These are phyloP conservation scores for Coprinellus micaceus DNA, from an alignment of 768 basidiomycete species.

Conservation along the genomic window DNA sequence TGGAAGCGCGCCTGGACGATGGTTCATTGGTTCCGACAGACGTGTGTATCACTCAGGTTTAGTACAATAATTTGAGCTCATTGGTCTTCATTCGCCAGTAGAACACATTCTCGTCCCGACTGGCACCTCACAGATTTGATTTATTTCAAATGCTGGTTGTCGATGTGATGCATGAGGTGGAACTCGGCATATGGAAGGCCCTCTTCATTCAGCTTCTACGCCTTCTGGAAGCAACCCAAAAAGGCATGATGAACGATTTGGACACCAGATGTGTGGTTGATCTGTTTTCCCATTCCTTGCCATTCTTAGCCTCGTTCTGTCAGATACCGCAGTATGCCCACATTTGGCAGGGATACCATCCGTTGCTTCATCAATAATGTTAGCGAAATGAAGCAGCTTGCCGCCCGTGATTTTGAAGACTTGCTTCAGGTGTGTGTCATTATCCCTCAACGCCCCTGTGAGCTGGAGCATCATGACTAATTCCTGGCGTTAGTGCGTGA, in stretches of 20 bases:
- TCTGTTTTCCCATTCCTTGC: no score
- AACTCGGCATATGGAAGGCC: slow-evolving; percentile 35
- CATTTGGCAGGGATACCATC: slow-evolving; percentile 31
- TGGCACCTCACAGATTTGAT: slow-evolving; percentile 18
- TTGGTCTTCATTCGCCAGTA: slow-evolving; percentile 7
- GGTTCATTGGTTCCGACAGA: background rate
- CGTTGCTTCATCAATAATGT: slow-evolving; percentile 26
- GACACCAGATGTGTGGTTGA: slow-evolving; percentile 17
- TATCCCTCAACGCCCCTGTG: background rate
- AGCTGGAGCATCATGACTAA: background rate
- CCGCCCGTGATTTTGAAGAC: slow-evolving; percentile 37
- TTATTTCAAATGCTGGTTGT: slow-evolving; percentile 23
- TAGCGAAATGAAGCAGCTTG: slow-evolving; percentile 28
- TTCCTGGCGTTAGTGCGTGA: slow-evolving; percentile 23
- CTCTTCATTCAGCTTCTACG: slow-evolving; percentile 33
- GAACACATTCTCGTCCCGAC: slow-evolving; percentile 29
- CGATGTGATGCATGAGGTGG: slow-evolving; percentile 37
- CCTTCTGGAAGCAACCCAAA: slow-evolving; percentile 19
- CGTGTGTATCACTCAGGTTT: background rate
- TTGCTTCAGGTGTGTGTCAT: slow-evolving; percentile 28
- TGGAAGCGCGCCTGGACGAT: background rate
- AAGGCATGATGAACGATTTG: slow-evolving; percentile 8
- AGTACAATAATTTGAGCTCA: slow-evolving; percentile 2
- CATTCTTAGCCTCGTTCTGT: slow-evolving; percentile 10
- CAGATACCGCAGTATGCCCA: slow-evolving; percentile 22